Conservation (phyloP, 164 flowering plant species). For the Piper betle region DNA sequence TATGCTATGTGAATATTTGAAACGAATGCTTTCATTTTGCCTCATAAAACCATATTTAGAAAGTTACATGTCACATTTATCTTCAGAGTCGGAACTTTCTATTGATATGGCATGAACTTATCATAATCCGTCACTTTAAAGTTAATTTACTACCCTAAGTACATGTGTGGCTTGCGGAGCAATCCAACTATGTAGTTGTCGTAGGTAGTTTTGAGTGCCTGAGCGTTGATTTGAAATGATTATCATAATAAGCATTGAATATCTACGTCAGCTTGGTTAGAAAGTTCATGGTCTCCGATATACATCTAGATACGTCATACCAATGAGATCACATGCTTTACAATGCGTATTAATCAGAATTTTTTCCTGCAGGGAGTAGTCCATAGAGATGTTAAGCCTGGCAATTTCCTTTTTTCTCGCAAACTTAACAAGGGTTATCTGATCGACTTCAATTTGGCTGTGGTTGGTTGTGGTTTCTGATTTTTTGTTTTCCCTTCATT, state of each 20-base stretch:
- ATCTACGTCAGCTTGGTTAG: too few relatives aligned
- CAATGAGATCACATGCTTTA: neutral
- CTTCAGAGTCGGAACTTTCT: neutral
- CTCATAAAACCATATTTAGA: neutral
- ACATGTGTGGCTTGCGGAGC: too few relatives aligned
- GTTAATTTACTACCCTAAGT: too few relatives aligned
- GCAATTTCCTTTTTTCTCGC: slow-evolving; percentile 83
- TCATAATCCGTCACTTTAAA: too few relatives aligned
- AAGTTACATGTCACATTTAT: neutral
- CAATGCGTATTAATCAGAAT: neutral
- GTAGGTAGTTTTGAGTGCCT: too few relatives aligned
- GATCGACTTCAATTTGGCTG: slow-evolving; percentile 91
- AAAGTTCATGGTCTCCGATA: neutral
- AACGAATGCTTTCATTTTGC: neutral
- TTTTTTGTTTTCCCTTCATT: neutral
- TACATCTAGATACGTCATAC: neutral
- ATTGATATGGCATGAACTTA: too few relatives aligned
- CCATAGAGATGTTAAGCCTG: slow-evolving; percentile 97
- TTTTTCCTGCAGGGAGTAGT: slow-evolving; percentile 51
- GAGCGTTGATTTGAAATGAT: too few relatives aligned
- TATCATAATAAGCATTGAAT: too few relatives aligned
- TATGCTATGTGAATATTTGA: too few relatives aligned
- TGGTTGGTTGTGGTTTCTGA: slow-evolving; percentile 22
- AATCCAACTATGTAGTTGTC: too few relatives aligned
- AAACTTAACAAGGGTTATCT: slow-evolving; percentile 67